A percentile compares a stretch with the other conserved stretches of the same genome.
These are phyloP conservation scores for Aspergillus sp. DNA, from an alignment of 2,329 filamentous ascomycete genomes.

Conservation along the genomic window DNA sequence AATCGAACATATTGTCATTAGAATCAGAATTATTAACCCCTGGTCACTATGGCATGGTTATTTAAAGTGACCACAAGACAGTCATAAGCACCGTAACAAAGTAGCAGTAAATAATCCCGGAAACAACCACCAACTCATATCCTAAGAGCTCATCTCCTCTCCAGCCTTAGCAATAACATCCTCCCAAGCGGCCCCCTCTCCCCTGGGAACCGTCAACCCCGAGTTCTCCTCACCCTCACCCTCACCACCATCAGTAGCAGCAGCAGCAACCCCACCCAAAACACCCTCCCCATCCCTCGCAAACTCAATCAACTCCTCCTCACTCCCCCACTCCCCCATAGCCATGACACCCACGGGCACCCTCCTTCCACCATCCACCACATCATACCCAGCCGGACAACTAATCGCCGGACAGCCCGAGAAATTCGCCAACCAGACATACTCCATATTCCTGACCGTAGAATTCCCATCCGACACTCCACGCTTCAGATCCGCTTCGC, in stretches of 20 bases:
- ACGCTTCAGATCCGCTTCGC: conserved; percentile 57
- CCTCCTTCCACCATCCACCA: conserved; percentile 31
- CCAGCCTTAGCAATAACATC: conserved; percentile 37
- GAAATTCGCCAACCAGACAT: conserved; percentile 82
- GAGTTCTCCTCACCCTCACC: conserved; percentile 3
- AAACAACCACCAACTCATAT: background rate
- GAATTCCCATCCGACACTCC: conserved; percentile 74
- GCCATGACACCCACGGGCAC: conserved; percentile 57
- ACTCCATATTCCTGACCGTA: conserved; percentile 78
- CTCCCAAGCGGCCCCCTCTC: conserved; percentile 36
- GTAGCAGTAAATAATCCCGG: background rate
- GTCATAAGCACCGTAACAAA: no score
- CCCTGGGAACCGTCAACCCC: conserved; percentile 32
- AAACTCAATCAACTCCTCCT: conserved; percentile 55
- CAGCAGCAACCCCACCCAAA: conserved; percentile 36
- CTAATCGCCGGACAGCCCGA: conserved; percentile 74
- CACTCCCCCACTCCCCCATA: conserved; percentile 57
- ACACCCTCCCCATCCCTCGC: conserved; percentile 54
- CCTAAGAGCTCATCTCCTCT: conserved; percentile 1
- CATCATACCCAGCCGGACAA: conserved; percentile 71
- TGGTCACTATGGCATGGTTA: background rate
- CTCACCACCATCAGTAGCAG: background rate
- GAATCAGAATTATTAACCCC: background rate
- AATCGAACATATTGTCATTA: background rate
- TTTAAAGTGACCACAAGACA: no score